phyloP scores from a whole-genome alignment of 1,284 basidiomycete genomes.

The Volvariella volvacea region DNA sequence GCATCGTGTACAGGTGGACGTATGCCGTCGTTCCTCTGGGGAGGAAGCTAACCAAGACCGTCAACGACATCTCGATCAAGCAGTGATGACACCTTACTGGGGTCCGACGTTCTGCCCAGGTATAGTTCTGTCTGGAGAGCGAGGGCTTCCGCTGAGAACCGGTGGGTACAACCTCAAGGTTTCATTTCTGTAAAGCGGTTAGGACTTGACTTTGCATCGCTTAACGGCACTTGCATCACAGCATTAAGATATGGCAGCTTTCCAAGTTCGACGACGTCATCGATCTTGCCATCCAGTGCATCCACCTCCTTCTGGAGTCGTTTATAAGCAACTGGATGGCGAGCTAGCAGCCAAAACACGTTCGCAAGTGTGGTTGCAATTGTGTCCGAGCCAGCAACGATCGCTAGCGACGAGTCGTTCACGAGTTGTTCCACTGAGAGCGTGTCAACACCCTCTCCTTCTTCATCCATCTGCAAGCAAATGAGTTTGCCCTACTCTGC shows the following conservation, averaged over 20 bases:
- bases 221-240: constrained; percentile 33
- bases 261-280: constrained; percentile 17
- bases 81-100: constrained; percentile 10
- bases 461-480: background rate
- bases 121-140: constrained; percentile 32
- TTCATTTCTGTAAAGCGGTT: constrained; percentile 41
- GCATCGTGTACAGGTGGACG: constrained; percentile 40
- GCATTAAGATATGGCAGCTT: constrained; percentile 43
- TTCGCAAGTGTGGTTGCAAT: constrained; percentile 38
- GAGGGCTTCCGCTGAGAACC: constrained; percentile 43
- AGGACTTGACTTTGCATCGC: background rate
- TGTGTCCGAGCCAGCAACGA: constrained; percentile 56
- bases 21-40: constrained; percentile 42
- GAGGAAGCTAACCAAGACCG: constrained; percentile 30
- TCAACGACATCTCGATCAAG: constrained; percentile 6
- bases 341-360: constrained; percentile 40
- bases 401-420: constrained; percentile 38
- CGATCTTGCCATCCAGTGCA: background rate
- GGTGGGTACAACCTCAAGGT: constrained; percentile 48
- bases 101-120: constrained; percentile 24
- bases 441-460: constrained; percentile 25
- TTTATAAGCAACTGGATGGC: constrained; percentile 35
- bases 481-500: constrained; percentile 2
- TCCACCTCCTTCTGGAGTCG: constrained; percentile 48
- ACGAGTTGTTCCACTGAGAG: constrained; percentile 28